These are phyloP conservation scores for Lophiotrema nucula DNA, from an alignment of 495 filamentous ascomycete genomes.

Conservation along the genomic window DNA sequence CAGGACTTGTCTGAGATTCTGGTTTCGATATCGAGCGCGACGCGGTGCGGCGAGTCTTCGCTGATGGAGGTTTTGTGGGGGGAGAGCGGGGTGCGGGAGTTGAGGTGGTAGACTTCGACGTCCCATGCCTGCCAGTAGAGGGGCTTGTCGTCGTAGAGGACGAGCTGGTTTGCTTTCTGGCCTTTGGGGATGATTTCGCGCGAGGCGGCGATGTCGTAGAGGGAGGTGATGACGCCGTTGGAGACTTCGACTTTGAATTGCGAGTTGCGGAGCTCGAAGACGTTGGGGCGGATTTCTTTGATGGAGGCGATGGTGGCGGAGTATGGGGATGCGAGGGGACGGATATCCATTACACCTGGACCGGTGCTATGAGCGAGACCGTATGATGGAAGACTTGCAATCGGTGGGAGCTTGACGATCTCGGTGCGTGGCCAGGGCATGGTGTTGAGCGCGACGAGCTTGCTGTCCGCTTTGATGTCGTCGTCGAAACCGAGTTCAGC, in stretches of 20 bases:
- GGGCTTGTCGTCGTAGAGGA: constrained; percentile 97
- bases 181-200: constrained; percentile 79
- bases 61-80: constrained; percentile 64
- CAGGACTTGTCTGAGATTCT: constrained; percentile 83
- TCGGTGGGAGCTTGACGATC: constrained; percentile 59
- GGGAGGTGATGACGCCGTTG: constrained; percentile 73
- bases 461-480: constrained; percentile 35
- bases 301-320: constrained; percentile 57
- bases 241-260: constrained; percentile 70
- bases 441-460: constrained; percentile 69
- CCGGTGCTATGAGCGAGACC: constrained; percentile 45
- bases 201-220: constrained; percentile 66
- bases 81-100: constrained; percentile 73
- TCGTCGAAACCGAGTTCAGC: constrained; percentile 61
- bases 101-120: constrained; percentile 92
- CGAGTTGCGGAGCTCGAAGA: constrained; percentile 75
- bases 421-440: constrained; percentile 78
- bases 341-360: constrained; percentile 51
- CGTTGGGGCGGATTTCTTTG: constrained; percentile 61
- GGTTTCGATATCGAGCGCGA: constrained; percentile 75
- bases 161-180: constrained; percentile 82
- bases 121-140: constrained; percentile 99
- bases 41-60: constrained; percentile 72
- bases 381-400: constrained; percentile 46
- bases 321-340: constrained; percentile 47